phyloP scores from a whole-genome alignment of 129 eudicot genomes.

The Flaveria ramosissima region DNA sequence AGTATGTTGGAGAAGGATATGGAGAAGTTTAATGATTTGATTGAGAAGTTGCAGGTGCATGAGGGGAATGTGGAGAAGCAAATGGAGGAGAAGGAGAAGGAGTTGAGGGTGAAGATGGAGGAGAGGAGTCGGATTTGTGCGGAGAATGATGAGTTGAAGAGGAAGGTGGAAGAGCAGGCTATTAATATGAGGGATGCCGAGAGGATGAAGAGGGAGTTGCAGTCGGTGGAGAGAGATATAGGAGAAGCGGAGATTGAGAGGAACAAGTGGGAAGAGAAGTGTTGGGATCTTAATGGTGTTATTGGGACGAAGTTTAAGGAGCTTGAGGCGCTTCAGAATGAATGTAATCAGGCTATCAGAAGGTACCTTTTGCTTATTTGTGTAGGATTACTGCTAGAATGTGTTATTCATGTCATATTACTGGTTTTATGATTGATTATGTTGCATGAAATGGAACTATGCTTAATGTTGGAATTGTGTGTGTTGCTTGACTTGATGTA shows the following conservation, averaged over 20 bases:
- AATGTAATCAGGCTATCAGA: slow-evolving; percentile 71
- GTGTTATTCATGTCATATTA: neutral
- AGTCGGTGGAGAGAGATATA: slow-evolving; percentile 73
- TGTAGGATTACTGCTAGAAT: neutral
- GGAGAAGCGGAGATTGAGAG: slow-evolving; percentile 67
- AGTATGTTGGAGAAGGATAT: slow-evolving; percentile 56
- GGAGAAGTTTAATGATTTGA: slow-evolving; percentile 57
- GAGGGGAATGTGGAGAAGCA: slow-evolving; percentile 39
- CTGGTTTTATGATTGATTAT: slow-evolving; percentile 17
- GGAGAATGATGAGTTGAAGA: slow-evolving; percentile 82
- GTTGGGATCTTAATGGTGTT: slow-evolving; percentile 57
- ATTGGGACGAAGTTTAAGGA: slow-evolving; percentile 72
- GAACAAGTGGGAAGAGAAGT: slow-evolving; percentile 83
- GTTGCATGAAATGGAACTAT: neutral
- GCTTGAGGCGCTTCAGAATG: slow-evolving; percentile 64
- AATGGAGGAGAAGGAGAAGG: slow-evolving; percentile 71
- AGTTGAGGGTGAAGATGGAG: slow-evolving; percentile 47
- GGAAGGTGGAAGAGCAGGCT: slow-evolving; percentile 72
- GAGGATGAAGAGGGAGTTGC: slow-evolving; percentile 88
- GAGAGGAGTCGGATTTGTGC: slow-evolving; percentile 54
- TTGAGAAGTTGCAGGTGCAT: slow-evolving; percentile 45
- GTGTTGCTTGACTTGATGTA: neutral
- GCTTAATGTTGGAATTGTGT: neutral
- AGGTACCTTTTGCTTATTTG: slow-evolving; percentile 43
- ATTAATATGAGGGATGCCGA: slow-evolving; percentile 85